Base-by-base conservation (phyloP, 129 eudicot species). In the Pseudognaphalium luteoalbum region DNA sequence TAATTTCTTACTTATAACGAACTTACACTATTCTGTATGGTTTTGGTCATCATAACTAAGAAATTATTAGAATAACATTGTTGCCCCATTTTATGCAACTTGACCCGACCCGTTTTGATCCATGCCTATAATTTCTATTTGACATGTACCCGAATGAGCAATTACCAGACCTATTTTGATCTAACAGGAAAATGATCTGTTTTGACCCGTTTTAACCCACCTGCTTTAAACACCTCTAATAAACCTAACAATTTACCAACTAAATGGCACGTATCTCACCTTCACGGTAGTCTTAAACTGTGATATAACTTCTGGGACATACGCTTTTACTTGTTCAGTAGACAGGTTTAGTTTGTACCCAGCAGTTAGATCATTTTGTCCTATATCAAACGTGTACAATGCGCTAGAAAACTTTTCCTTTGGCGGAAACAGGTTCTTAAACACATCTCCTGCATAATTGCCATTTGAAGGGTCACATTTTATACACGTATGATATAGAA, bases 361-460 rank as follows among this genome's bases (percentile, higher is more conserved):
- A 63, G 94, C 88, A 0, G 94, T 91, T 70, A 91, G 88, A 77
- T 91, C 97, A 29, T 91, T 91, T 80, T 91, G 97, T 83, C 97
- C 97, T 20, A 91, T 91, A 89, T 91, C 97, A 71, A 91, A 84
- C 14, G 87, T 86, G 86, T 88, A 91, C 50, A 91, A 77, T 0
- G 91, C 97, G 4, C 79, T 77, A n/a, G 91, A 78, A 68, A 91
- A 86, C 70, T 86, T 79, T 30, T 75, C 76, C 67, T 77, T 76
- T 72, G 73, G 44, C 0, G 94, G 97, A 34, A 91, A 78, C 75
- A 86, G 21, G 21, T 75, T 21, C 81, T 50, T 70, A 66, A 66
- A 85, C 10, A 82, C 63, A 28, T 83, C 90, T 61, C 85, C 90
- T 83, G 60, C 22, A 50, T 30, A 68, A 72, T 66, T 32, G 15